Conservation (phyloP, 176 grass and related monocot genomes). For the Musa acuminata region DNA sequence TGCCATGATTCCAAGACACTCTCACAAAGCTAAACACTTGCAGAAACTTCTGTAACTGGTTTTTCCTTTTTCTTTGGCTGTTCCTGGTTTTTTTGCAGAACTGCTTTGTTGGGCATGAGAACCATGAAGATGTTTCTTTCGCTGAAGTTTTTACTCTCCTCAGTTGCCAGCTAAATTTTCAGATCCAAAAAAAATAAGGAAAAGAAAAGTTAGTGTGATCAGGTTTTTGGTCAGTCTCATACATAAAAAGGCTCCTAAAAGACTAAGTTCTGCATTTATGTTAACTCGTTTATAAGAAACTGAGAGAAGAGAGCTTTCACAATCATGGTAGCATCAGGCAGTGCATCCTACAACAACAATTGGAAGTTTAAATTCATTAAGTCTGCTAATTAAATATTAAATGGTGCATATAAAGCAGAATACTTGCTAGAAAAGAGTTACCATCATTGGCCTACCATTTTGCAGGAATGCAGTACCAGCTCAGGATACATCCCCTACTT, state of each 20-base stretch:
- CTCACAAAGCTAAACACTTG: neutral
- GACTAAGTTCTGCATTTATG: too few species aligned
- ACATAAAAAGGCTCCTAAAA: too few species aligned
- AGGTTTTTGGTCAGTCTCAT: neutral
- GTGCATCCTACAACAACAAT: too few species aligned
- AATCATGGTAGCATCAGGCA: too few species aligned
- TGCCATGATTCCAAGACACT: neutral
- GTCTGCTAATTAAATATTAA: neutral
- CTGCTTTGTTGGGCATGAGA: constrained; percentile 81
- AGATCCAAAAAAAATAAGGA: constrained; percentile 3
- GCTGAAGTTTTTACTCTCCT: constrained; percentile 66
- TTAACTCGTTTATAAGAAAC: neutral
- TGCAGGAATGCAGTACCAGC: too few species aligned
- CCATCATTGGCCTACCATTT: too few species aligned
- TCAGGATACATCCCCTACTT: too few species aligned
- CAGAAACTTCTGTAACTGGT: constrained; percentile 10
- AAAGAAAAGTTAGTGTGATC: neutral
- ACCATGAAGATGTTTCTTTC: constrained; percentile 79
- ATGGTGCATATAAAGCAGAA: neutral
- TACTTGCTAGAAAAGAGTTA: too few species aligned
- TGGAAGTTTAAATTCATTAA: neutral
- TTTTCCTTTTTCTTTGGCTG: constrained; percentile 48
- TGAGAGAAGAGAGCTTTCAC: neutral
- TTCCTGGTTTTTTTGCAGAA: constrained; percentile 72
- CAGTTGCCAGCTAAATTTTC: constrained; percentile 59